Evolutionary conservation across 257 asterid species (phyloP), one percentile per base, ranked within the genome.

Genomic region (Scutellaria galericulata): DNA sequence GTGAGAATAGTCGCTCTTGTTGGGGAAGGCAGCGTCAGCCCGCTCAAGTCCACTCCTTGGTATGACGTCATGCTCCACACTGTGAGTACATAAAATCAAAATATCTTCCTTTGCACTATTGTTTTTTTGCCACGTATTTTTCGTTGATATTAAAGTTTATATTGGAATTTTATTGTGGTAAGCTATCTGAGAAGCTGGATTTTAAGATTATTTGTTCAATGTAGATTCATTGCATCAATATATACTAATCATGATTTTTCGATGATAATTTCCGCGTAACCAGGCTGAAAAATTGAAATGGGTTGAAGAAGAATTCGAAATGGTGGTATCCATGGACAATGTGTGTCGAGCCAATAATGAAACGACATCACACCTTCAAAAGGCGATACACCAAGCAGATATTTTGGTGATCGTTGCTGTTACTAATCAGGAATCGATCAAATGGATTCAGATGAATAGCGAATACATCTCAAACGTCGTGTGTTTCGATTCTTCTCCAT

Each of bases 1-100:
- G 98, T 90, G 72, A 89, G 87, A 76, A 87, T 93, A 69, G 90
- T 89, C 13, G 90, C 90, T 69, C 35, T 93, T 9, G 97, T 93
- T 22, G 98, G 96, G 59, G 96, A 89, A 51, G 94, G 84, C 22
- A 86, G 88, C 84, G 84, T 87, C 82, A 93, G 97, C 79, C 96
- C 96, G 35, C 85, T 93, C 45, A 86, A 86, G 0, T 89, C 96
- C 72, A 71, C 97, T 11, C 92, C 98, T 77, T 93, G 98, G 98
- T 69, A 77, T 68, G 89, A 90, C 61, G 97, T 93, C 80, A 80
- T 93, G 90, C 75, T 80, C 76, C 97, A 91, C 78, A 90, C 97
- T 66, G 96, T 89, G 59, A 85, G 97, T 80, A 44, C 50, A 61
- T 61, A 37, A 10, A 39, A 1, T 22, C 8, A 69, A 40, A 9